A percentile compares a stretch with the other conserved stretches of the same genome.
phyloP scores from a whole-genome alignment of 208 protist genomes.

The Leishmania arabica region DNA sequence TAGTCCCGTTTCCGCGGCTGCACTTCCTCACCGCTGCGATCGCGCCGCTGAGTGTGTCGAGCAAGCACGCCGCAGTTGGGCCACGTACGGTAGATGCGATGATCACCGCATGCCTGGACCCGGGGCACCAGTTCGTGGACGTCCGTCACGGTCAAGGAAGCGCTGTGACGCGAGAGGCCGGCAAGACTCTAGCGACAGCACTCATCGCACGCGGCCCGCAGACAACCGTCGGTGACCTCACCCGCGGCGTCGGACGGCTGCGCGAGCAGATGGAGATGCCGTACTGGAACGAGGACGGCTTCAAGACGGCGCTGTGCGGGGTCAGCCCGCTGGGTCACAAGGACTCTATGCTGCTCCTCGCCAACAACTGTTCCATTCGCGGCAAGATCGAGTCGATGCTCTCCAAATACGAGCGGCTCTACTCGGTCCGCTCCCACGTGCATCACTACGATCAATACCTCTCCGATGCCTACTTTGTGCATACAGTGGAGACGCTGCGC shows the following conservation, averaged over 20 bases:
- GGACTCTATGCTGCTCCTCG: slow-evolving; percentile 92
- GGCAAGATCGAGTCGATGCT: slow-evolving; percentile 76
- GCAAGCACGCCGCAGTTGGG: slow-evolving; percentile 41
- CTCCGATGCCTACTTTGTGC: slow-evolving; percentile 76
- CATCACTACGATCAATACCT: slow-evolving; percentile 95
- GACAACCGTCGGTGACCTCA: slow-evolving; percentile 93
- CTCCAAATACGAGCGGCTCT: slow-evolving; percentile 92
- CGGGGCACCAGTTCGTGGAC: slow-evolving; percentile 87
- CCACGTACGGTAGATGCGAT: slow-evolving; percentile 84
- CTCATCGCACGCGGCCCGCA: slow-evolving; percentile 93
- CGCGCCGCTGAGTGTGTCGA: slow-evolving; percentile 86
- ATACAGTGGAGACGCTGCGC: slow-evolving; percentile 69
- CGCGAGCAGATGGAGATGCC: slow-evolving; percentile 79
- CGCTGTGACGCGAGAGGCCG: slow-evolving; percentile 35
- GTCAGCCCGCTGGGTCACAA: slow-evolving; percentile 91
- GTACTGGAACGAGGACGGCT: slow-evolving; percentile 97
- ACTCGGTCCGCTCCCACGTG: slow-evolving; percentile 88
- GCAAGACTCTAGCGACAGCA: slow-evolving; percentile 83
- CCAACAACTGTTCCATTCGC: slow-evolving; percentile 93
- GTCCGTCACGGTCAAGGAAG: slow-evolving; percentile 33
- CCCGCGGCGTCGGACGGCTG: slow-evolving; percentile 89
- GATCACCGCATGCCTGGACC: slow-evolving; percentile 87
- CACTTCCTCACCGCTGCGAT: slow-evolving; percentile 92
- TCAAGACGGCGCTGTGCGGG: slow-evolving; percentile 96
- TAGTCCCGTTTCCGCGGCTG: slow-evolving; percentile 96